Percentiles rank a stretch among this genome's conserved stretches.
phyloP scores from a whole-genome alignment of 169 alveolate genomes.

The Eimeria sp. region DNA sequence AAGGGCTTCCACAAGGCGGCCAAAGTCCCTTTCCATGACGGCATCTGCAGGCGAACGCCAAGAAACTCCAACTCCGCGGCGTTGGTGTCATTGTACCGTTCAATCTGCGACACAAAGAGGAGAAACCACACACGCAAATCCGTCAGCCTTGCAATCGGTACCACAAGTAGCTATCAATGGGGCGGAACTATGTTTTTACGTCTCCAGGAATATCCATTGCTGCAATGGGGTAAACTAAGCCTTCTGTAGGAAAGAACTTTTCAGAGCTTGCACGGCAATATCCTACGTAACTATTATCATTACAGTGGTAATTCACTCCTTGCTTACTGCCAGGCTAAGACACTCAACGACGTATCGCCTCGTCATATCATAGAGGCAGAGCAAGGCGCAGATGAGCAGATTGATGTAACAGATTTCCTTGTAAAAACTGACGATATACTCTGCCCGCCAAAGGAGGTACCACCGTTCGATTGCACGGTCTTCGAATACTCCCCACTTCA shows the following conservation, averaged over 20 bases:
- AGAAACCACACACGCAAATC: not conserved
- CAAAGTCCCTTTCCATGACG: slow-evolving; percentile 9
- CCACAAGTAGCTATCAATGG: not conserved
- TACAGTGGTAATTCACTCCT: not conserved
- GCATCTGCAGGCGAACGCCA: slow-evolving; percentile 6
- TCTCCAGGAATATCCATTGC: not conserved
- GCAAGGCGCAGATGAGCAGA: slow-evolving; percentile 35
- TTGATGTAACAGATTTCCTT: slow-evolving; percentile 28
- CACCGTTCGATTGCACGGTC: slow-evolving; percentile 49
- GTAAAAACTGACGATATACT: slow-evolving; percentile 6
- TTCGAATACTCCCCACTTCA: slow-evolving; percentile 24
- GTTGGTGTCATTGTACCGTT: slow-evolving; percentile 1
- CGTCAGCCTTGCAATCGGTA: not conserved
- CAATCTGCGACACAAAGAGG: not conserved
- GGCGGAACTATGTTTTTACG: not conserved
- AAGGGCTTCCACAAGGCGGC: slow-evolving; percentile 21
- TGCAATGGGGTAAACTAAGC: not conserved
- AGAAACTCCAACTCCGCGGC: slow-evolving; percentile 23
- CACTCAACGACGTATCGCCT: slow-evolving; percentile 27
- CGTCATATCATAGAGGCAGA: slow-evolving; percentile 27
- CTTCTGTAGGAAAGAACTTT: not conserved
- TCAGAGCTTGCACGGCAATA: not conserved
- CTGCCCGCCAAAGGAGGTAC: slow-evolving; percentile 70
- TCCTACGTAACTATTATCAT: not conserved
- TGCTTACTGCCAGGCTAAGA: slow-evolving; percentile 38